phyloP scores from a whole-genome alignment of 2,329 filamentous ascomycete species.

The Cercospora citrullina region DNA sequence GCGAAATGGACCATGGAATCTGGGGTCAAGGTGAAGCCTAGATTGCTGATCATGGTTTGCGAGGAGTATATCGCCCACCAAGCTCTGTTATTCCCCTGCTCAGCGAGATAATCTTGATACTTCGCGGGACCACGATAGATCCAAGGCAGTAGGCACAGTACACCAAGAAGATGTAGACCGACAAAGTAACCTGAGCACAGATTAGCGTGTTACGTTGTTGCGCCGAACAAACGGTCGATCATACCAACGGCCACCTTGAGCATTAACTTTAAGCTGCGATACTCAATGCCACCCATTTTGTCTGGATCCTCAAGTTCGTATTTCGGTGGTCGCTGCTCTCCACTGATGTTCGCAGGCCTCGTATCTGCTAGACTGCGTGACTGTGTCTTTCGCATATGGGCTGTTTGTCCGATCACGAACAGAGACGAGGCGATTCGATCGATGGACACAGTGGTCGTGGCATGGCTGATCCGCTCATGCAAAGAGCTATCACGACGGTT shows the following conservation, averaged over 20 bases:
- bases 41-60: conserved; percentile 55
- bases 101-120: conserved; percentile 17
- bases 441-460: neutral
- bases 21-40: conserved; percentile 57
- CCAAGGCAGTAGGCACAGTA: conserved; percentile 9
- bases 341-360: neutral
- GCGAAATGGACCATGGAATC: conserved; percentile 51
- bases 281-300: conserved; percentile 62
- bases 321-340: neutral
- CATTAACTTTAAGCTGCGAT: conserved; percentile 55
- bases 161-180: conserved; percentile 7
- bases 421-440: conserved; percentile 1
- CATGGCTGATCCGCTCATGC: neutral
- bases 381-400: neutral
- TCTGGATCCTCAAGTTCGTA: conserved; percentile 48
- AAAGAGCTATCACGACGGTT: neutral
- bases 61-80: conserved; percentile 40
- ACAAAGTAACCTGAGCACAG: conserved; percentile 1
- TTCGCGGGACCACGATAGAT: conserved; percentile 9
- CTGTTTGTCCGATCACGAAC: neutral
- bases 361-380: neutral
- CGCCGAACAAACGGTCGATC: neutral
- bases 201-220: neutral
- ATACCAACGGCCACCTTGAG: conserved; percentile 5
- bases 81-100: conserved; percentile 7